These are phyloP conservation scores for Globisporangium recalcitrans DNA, from an alignment of 352 stramenopile genomes.

Conservation along the genomic window DNA sequence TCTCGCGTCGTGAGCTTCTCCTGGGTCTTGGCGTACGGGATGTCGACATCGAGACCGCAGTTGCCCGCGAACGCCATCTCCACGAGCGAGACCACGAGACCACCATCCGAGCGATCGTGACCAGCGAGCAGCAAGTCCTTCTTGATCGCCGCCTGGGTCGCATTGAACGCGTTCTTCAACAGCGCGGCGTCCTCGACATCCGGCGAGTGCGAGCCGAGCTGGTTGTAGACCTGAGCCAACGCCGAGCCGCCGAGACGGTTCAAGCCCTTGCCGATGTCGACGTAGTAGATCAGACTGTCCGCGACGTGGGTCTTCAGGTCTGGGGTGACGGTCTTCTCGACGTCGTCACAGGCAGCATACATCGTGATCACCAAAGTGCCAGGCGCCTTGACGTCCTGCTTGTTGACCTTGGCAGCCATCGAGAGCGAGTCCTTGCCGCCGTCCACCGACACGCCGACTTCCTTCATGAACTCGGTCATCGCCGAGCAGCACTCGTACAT, in stretches of 20 bases:
- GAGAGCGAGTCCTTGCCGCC: constrained; percentile 99
- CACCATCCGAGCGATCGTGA: constrained; percentile 99
- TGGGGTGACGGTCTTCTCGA: constrained; percentile 96
- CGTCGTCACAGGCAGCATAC: constrained; percentile 96
- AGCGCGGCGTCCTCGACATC: constrained; percentile 92
- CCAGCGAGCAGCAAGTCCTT: constrained; percentile 89
- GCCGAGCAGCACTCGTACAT: constrained; percentile 98
- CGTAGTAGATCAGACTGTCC: constrained; percentile 89
- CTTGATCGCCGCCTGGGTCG: constrained; percentile 91
- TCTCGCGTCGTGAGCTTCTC: constrained; percentile 48
- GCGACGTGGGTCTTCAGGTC: constrained; percentile 91
- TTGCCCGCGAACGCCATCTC: constrained; percentile 99
- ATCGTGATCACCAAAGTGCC: constrained; percentile 97
- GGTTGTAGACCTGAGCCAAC: constrained; percentile 92
- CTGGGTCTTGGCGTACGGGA: constrained; percentile 41
- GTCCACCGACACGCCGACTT: constrained; percentile 95
- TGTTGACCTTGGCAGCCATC: constrained; percentile 95
- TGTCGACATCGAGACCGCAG: constrained; percentile 92
- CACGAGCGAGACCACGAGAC: constrained; percentile 92
- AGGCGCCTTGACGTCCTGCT: constrained; percentile 97
- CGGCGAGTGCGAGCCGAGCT: constrained; percentile 78
- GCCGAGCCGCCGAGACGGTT: constrained; percentile 94
- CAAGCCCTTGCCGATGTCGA: constrained; percentile 91
- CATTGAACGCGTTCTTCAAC: constrained; percentile 93
- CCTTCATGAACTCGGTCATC: constrained; percentile 93